These are phyloP conservation scores for Trichosporon coremiiforme DNA, from an alignment of 1,284 basidiomycete species.

Conservation along the genomic window DNA sequence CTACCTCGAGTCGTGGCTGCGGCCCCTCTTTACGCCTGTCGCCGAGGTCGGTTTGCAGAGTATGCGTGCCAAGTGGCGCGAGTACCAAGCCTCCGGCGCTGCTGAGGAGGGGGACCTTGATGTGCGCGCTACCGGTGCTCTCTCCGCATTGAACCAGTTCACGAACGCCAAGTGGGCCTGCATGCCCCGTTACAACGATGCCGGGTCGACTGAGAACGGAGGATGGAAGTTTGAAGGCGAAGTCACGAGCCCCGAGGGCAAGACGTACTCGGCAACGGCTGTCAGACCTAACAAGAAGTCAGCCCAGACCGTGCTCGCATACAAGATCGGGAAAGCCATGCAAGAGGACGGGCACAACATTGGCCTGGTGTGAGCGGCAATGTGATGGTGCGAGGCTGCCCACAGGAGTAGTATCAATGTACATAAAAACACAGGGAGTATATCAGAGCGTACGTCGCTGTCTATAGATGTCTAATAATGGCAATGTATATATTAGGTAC, in stretches of 20 bases:
- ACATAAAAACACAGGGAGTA: constrained; percentile 13
- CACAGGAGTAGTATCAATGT: constrained; percentile 7
- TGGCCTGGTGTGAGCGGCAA: neutral
- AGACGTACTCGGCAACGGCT: constrained; percentile 32
- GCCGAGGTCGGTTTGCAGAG: constrained; percentile 36
- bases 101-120: constrained; percentile 17
- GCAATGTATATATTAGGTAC: neutral
- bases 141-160: constrained; percentile 23
- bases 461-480: constrained; percentile 6
- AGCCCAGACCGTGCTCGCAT: constrained; percentile 43
- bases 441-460: neutral
- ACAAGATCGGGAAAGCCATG: constrained; percentile 38
- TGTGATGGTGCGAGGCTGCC: neutral
- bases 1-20: constrained; percentile 44
- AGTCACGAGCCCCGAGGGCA: constrained; percentile 20
- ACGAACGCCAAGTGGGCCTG: constrained; percentile 4
- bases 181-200: constrained; percentile 21
- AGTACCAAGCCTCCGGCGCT: neutral
- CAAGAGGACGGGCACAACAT: constrained; percentile 2
- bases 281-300: constrained; percentile 39
- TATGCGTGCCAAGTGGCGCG: constrained; percentile 25
- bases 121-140: constrained; percentile 13
- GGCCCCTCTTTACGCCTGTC: constrained; percentile 43
- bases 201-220: neutral
- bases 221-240: constrained; percentile 20